phyloP scores from a whole-genome alignment of 2,329 filamentous ascomycete species.

The Fulvia fulva region DNA sequence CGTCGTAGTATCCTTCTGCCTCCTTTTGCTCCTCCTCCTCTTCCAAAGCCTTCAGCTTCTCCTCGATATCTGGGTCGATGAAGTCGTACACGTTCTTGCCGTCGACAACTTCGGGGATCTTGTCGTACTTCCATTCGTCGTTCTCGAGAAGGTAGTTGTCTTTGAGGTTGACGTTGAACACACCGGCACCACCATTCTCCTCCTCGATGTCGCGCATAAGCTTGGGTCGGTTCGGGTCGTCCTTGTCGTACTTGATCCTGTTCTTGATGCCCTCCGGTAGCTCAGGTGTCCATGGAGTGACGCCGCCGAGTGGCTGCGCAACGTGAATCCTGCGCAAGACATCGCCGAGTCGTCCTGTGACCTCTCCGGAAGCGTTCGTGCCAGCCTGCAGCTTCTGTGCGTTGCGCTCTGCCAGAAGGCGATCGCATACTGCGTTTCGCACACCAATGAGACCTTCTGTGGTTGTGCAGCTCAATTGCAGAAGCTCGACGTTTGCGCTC shows the following conservation, averaged over 20 bases:
- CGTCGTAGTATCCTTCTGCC: conserved; percentile 83
- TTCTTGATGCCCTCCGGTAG: conserved; percentile 81
- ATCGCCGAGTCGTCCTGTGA: conserved; percentile 78
- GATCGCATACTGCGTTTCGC: conserved; percentile 91
- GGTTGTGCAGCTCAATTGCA: conserved; percentile 92
- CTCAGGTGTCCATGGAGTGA: conserved; percentile 67
- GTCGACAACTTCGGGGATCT: conserved; percentile 87
- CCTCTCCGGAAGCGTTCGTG: conserved; percentile 71
- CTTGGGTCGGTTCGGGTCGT: conserved; percentile 75
- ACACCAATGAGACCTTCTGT: conserved; percentile 90
- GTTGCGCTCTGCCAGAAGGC: conserved; percentile 86
- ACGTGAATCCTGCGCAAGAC: conserved; percentile 95
- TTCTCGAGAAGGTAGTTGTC: conserved; percentile 83
- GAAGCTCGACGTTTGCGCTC: conserved; percentile 82
- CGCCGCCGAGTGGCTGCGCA: conserved; percentile 82
- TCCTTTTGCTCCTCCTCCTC: conserved; percentile 93
- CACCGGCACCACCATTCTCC: conserved; percentile 89
- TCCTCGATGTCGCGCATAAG: conserved; percentile 85
- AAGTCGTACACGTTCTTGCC: conserved; percentile 98
- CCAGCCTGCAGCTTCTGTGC: conserved; percentile 91
- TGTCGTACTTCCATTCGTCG: conserved; percentile 93
- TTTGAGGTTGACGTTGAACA: conserved; percentile 90
- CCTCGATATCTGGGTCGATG: conserved; percentile 93
- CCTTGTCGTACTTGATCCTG: conserved; percentile 84
- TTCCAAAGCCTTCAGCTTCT: conserved; percentile 85